Percentiles rank a stretch among this genome's conserved stretches.
phyloP scores from a whole-genome alignment of 352 stramenopile genomes.

The Globisporangium carolinianum region DNA sequence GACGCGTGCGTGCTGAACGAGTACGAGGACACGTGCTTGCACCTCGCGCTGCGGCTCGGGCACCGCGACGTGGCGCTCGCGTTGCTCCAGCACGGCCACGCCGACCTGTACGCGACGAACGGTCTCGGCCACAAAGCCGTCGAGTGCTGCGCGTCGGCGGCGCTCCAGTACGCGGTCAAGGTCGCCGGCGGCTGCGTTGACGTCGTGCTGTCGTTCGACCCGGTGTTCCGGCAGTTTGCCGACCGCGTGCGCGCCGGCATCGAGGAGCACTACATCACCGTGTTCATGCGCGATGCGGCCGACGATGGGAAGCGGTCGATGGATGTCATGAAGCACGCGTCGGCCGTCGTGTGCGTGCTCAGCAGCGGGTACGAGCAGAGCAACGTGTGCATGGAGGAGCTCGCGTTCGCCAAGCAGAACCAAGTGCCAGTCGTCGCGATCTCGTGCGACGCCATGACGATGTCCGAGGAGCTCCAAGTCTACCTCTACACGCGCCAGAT shows the following conservation, averaged over 20 bases:
- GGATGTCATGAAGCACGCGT: constrained; percentile 53
- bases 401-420: constrained; percentile 64
- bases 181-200: constrained; percentile 56
- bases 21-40: constrained; percentile 57
- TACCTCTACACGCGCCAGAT: constrained; percentile 79
- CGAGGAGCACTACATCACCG: constrained; percentile 69
- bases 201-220: constrained; percentile 76
- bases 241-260: constrained; percentile 54
- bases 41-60: constrained; percentile 57
- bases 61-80: constrained; percentile 56
- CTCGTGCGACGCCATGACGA: constrained; percentile 45
- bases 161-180: constrained; percentile 75
- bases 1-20: constrained; percentile 39
- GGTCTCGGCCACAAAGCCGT: constrained; percentile 46
- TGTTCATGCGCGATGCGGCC: constrained; percentile 49
- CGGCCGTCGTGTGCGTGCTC: constrained; percentile 64
- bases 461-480: constrained; percentile 68
- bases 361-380: constrained; percentile 59
- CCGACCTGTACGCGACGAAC: constrained; percentile 50
- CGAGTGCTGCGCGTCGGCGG: constrained; percentile 66
- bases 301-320: constrained; percentile 41
- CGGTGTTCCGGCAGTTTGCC: constrained; percentile 51
- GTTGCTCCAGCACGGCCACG: constrained; percentile 47
- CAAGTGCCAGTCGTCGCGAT: constrained; percentile 67
- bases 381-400: constrained; percentile 69